Evolutionary conservation across 106 monocot genomes (phyloP).

Genomic region (Dendrobium catenatum): DNA sequence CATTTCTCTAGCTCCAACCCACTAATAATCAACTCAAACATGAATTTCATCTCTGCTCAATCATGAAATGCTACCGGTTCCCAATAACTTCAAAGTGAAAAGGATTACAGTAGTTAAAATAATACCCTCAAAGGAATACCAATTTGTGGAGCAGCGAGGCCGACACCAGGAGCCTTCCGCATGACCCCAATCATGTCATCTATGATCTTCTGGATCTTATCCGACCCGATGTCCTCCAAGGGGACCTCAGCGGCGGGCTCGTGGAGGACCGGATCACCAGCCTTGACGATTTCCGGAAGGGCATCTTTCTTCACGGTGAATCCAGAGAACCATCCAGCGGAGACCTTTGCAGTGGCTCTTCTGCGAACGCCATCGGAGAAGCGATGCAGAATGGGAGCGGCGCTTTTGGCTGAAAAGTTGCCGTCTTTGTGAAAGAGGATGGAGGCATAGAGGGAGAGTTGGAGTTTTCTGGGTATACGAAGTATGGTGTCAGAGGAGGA

Average conservation of each 20-base stretch:
- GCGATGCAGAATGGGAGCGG: not conserved
- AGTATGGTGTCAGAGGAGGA: not conserved
- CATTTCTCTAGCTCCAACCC: too few species aligned
- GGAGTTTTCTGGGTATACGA: not conserved
- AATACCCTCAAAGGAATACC: slow-evolving; percentile 72
- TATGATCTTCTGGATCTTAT: slow-evolving; percentile 53
- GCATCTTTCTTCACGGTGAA: slow-evolving; percentile 15
- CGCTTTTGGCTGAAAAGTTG: not conserved
- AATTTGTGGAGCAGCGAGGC: slow-evolving; percentile 93
- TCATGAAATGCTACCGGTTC: not conserved
- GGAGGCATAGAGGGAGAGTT: not conserved
- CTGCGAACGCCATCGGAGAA: not conserved
- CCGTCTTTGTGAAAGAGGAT: not conserved
- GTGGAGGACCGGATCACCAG: slow-evolving; percentile 89
- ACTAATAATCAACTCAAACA: not conserved
- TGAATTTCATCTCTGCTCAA: not conserved
- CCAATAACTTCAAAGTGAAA: not conserved
- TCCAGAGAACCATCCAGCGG: slow-evolving; percentile 54
- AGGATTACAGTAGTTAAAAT: not conserved
- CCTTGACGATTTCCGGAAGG: slow-evolving; percentile 73
- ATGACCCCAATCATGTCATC: slow-evolving; percentile 77
- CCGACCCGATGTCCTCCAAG: slow-evolving; percentile 46
- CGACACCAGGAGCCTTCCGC: slow-evolving; percentile 81
- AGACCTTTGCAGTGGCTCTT: not conserved
- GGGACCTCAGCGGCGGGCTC: slow-evolving; percentile 57